Evolutionary conservation across 768 basidiomycete species (phyloP), one percentile per base, ranked within the genome.

Genomic region (Kwoniella dendrophila): DNA sequence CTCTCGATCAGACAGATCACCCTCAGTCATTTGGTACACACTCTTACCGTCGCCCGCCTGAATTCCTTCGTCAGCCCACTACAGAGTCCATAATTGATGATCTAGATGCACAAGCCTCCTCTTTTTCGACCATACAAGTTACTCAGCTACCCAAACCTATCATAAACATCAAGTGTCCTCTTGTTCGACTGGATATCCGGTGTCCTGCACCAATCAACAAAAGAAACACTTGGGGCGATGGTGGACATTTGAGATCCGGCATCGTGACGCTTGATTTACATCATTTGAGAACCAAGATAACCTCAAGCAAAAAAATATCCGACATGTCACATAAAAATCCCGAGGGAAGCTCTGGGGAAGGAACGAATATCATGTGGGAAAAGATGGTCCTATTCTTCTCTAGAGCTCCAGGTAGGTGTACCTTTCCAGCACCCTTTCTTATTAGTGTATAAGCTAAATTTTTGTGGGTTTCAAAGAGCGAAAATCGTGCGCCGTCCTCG

Each of bases 101-200:
- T 63, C 79, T 88, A 34, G 80, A 88, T 65, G 76, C 86, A 24
- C 83, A 82, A 52, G 64, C 69, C 11, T 64, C 68, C 1, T 72
- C 68, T 4, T 55, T 56, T 22, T 59, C 59, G 1, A 67, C 68
- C 4, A 41, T 66, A 10, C 54, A 55, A 51, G 52, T 53, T 12
- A n/a, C 30, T 8, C n/a, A 56, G 4, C 20, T 8, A 1, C 14
- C 45, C 14, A 56, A 56, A 20, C 32, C 52, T 8, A 26, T 70
- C 49, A 43, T 84, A 2, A 70, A 72, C 1, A 67, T 88, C 40
- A 76, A 74, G 20, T 81, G 87, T 32, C 78, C 84, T 14, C 81
- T 87, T 79, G 71, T 92, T 45, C 86, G 92, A 20, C 45, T 88
- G 22, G 84, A 92, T 73, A 72, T 88, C 50, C 85, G 89, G 48